These are phyloP conservation scores for Teratosphaeria pseudoeucalypti DNA, from an alignment of 2,329 filamentous ascomycete species.

Conservation along the genomic window DNA sequence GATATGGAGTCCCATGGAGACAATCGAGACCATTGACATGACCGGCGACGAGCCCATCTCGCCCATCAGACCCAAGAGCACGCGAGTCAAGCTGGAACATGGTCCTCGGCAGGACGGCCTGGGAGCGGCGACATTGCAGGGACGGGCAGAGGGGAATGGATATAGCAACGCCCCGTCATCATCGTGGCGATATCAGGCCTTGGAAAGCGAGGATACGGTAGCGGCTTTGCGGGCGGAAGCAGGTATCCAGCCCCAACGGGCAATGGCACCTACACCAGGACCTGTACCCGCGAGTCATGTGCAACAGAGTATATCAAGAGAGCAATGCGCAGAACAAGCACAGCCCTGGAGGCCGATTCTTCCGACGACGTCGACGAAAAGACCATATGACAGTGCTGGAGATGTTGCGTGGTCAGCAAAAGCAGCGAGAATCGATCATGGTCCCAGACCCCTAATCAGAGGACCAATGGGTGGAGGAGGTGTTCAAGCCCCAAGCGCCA, in stretches of 20 bases:
- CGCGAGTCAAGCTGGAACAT: background rate
- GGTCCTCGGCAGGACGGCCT: background rate
- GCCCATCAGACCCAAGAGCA: background rate
- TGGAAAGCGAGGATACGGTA: background rate
- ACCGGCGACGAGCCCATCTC: background rate
- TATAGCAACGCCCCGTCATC: background rate
- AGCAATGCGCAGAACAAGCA: background rate
- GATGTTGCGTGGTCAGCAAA: background rate
- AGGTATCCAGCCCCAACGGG: background rate
- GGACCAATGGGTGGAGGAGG: background rate
- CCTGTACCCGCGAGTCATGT: no score
- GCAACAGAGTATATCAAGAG: background rate
- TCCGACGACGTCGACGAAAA: background rate
- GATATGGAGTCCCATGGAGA: background rate
- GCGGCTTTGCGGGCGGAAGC: background rate
- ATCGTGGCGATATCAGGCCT: no score
- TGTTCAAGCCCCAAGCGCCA: background rate
- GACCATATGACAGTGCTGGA: background rate
- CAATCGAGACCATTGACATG: background rate
- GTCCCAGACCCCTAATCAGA: background rate
- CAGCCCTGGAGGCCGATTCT: background rate
- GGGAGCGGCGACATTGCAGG: background rate
- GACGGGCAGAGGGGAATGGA: background rate
- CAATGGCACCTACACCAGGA: background rate
- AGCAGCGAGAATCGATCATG: background rate